Conservation (phyloP, 2,329 filamentous ascomycete species). For the Pseudocercospora fuligena region DNA sequence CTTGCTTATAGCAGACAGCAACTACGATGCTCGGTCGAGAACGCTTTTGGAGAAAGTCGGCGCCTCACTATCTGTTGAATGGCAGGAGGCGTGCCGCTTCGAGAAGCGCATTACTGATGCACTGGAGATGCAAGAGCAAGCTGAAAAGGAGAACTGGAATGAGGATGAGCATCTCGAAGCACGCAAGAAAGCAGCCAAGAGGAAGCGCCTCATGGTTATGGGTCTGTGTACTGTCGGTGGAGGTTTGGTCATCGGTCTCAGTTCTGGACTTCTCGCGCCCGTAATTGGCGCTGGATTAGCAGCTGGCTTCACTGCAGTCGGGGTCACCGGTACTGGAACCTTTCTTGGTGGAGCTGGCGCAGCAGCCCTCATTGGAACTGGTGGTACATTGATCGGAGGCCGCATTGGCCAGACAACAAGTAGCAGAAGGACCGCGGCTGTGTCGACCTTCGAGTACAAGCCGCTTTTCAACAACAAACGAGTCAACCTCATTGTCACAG, state of each 20-base stretch:
- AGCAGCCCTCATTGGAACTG: constrained; percentile 90
- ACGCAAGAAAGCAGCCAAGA: constrained; percentile 79
- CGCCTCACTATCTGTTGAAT: constrained; percentile 76
- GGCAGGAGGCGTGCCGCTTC: constrained; percentile 93
- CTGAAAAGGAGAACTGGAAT: constrained; percentile 96
- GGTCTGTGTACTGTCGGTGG: constrained; percentile 94
- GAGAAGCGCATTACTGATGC: constrained; percentile 97
- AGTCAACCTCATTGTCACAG: constrained; percentile 91
- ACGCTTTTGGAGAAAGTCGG: constrained; percentile 83
- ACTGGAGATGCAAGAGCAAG: constrained; percentile 94
- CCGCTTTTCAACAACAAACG: constrained; percentile 98
- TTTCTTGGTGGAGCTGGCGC: constrained; percentile 92
- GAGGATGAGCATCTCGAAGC: constrained; percentile 92
- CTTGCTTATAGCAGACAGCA: constrained; percentile 91
- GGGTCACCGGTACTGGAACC: constrained; percentile 82
- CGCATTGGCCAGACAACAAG: constrained; percentile 86
- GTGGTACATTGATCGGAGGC: constrained; percentile 82
- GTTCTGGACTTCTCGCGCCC: constrained; percentile 87
- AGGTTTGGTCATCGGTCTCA: constrained; percentile 91
- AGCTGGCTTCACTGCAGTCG: constrained; percentile 93
- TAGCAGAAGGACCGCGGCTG: constrained; percentile 84
- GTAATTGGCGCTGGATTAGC: constrained; percentile 93
- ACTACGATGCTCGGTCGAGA: constrained; percentile 88
- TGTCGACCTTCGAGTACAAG: constrained; percentile 95
- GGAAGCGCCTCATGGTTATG: constrained; percentile 90